A percentile compares a stretch with the other conserved stretches of the same genome.
Evolutionary conservation across 768 basidiomycete genomes (phyloP).

Genomic region (Tylopilus sp.): DNA sequence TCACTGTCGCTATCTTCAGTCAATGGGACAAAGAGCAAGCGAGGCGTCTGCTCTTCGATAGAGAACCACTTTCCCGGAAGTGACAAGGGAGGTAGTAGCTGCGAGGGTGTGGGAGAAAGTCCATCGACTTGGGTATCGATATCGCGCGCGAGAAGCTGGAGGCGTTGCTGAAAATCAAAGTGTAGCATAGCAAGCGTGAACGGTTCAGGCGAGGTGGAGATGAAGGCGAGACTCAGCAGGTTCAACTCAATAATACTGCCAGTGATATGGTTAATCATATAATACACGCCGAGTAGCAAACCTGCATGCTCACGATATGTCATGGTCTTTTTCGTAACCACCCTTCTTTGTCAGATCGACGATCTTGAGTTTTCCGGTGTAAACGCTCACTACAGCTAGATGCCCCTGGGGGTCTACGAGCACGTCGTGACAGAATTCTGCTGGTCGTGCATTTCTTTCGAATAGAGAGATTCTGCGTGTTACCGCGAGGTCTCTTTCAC

Average conservation of each 20-base stretch:
- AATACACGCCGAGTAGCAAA: background rate
- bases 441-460: slow-evolving; percentile 53
- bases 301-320: slow-evolving; percentile 51
- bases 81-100: slow-evolving; percentile 48
- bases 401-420: slow-evolving; percentile 62
- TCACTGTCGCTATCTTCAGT: slow-evolving; percentile 24
- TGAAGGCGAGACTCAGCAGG: slow-evolving; percentile 63
- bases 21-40: slow-evolving; percentile 37
- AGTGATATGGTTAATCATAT: slow-evolving; percentile 3
- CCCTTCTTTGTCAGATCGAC: slow-evolving; percentile 52
- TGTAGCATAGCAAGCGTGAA: slow-evolving; percentile 65
- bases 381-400: slow-evolving; percentile 61
- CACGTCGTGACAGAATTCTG: slow-evolving; percentile 72
- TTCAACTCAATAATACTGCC: slow-evolving; percentile 63
- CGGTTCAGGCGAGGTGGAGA: slow-evolving; percentile 39
- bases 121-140: slow-evolving; percentile 49
- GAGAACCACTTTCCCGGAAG: slow-evolving; percentile 48
- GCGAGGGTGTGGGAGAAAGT: slow-evolving; percentile 48
- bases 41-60: slow-evolving; percentile 37
- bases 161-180: slow-evolving; percentile 54
- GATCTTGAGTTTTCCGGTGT: slow-evolving; percentile 67
- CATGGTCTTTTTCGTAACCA: slow-evolving; percentile 52
- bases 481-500: slow-evolving; percentile 32
- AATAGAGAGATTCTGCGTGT: slow-evolving; percentile 50
- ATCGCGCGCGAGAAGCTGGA: slow-evolving; percentile 64